Evolutionary conservation across 495 filamentous ascomycete genomes (phyloP).

Genomic region (Aspergillus heteromorphus): DNA sequence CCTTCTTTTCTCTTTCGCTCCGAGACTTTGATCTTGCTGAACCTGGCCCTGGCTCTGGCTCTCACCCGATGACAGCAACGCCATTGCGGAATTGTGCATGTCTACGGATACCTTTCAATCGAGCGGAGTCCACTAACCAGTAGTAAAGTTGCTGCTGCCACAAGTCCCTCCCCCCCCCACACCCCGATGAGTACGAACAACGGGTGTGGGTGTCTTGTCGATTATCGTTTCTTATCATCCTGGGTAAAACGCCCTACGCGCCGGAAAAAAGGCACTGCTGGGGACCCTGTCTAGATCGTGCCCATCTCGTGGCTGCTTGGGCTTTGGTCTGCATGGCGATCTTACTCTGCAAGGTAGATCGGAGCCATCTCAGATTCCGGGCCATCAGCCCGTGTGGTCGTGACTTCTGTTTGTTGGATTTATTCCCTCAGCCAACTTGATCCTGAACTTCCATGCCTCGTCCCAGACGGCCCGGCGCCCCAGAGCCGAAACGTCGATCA

Average conservation of each 20-base stretch:
- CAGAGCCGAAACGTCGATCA: slow-evolving; percentile 66
- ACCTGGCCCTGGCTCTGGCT: neutral
- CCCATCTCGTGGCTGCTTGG: slow-evolving; percentile 4
- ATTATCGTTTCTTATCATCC: slow-evolving; percentile 40
- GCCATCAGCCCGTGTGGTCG: slow-evolving; percentile 13
- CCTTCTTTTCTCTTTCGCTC: neutral
- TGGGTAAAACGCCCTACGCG: slow-evolving; percentile 33
- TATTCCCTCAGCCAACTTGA: slow-evolving; percentile 9
- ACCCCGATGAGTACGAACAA: slow-evolving; percentile 42
- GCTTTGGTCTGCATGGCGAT: slow-evolving; percentile 25
- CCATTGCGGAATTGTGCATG: neutral
- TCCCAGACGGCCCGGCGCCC: slow-evolving; percentile 59
- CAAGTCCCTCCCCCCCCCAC: slow-evolving; percentile 17
- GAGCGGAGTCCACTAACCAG: neutral
- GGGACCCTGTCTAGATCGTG: slow-evolving; percentile 14
- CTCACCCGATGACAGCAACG: neutral
- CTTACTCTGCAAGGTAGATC: slow-evolving; percentile 19
- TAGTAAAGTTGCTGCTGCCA: neutral
- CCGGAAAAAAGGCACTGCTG: slow-evolving; percentile 24
- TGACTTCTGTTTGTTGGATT: slow-evolving; percentile 13
- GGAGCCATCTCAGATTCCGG: slow-evolving; percentile 19
- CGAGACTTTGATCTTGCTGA: neutral
- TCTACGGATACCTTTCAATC: neutral
- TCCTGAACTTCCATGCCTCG: slow-evolving; percentile 54
- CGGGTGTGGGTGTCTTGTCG: slow-evolving; percentile 36